These are phyloP conservation scores for Seminavis robusta DNA, from an alignment of 108 stramenopile genomes.

Conservation along the genomic window DNA sequence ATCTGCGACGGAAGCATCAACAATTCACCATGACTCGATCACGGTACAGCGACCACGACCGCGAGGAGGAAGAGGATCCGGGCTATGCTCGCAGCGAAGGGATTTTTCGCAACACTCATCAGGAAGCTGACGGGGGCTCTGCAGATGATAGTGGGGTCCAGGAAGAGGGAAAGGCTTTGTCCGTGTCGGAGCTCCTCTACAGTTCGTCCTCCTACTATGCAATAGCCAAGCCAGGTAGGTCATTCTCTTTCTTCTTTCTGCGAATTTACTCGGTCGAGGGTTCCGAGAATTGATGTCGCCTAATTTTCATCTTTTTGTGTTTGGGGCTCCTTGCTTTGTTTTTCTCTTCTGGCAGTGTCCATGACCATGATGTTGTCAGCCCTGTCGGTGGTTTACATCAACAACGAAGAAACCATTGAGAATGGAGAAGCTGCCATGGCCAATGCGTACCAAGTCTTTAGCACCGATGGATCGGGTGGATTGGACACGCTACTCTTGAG, in stretches of 20 bases:
- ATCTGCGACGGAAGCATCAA: too few relatives aligned
- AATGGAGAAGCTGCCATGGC: conserved; percentile 59
- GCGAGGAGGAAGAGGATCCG: too few relatives aligned
- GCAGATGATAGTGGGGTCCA: conserved; percentile 18
- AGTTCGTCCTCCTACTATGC: conserved; percentile 80
- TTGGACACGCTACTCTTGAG: conserved; percentile 61
- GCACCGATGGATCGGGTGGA: conserved; percentile 40
- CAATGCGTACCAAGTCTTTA: conserved; percentile 66
- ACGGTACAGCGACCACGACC: too few relatives aligned
- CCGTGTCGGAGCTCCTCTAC: conserved; percentile 71
- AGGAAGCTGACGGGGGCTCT: conserved; percentile 12
- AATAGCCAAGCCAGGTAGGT: conserved; percentile 68
- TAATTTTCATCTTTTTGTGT: not conserved
- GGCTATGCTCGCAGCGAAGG: too few relatives aligned
- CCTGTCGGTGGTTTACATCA: conserved; percentile 70
- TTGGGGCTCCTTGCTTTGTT: not conserved
- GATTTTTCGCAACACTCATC: too few relatives aligned
- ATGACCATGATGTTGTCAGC: conserved; percentile 84
- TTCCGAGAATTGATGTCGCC: not conserved
- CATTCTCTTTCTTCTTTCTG: too few relatives aligned
- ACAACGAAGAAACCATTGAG: conserved; percentile 57
- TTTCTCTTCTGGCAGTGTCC: conserved; percentile 41
- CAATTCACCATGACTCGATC: too few relatives aligned
- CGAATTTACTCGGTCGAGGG: too few relatives aligned
- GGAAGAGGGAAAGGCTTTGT: conserved; percentile 36